Base-by-base conservation (phyloP, 2,329 filamentous ascomycete species). In the Colletotrichum siamense region DNA sequence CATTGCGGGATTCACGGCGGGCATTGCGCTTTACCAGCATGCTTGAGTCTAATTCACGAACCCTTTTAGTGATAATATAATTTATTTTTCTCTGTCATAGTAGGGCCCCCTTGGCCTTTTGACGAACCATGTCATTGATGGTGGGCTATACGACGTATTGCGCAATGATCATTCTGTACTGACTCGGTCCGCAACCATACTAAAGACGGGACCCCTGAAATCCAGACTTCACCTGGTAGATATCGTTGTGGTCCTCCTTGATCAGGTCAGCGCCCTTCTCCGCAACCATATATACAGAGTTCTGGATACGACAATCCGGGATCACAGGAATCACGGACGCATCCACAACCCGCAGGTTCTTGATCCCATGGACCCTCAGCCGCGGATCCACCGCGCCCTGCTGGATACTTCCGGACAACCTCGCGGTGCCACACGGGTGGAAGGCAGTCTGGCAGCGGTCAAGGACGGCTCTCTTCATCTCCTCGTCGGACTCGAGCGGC, bases 1-100 rank as follows among this genome's bases (percentile, higher is more conserved):
- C 24, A 80, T 82, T 74, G 86, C 86, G 30, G 82, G 82, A 5
- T 88, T 84, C 71, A 82, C 85, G 28, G 82, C 82, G 36, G 85
- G 83, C 26, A 81, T 87, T 66, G 84, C 81, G 10, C 79, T 86
- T 55, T 86, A 79, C 16, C 77, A 74, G 39, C 75, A 80, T 24
- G 77, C 79, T 32, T 72, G 22, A 39, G n/a, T 15, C 15, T 61
- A 30, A 18, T 16, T 28, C 12, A 22, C n/a, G 16, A 26, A 8
- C 4, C 34, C 18, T 39, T n/a, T 76, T 44, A 34, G 57, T 34
- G 24, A 18, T 34, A 34, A 34, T 61, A 61, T 34, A 22, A 61
- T 74, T 61, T 8, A 24, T 32, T 24, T 15, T 26, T 28, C 22
- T 52, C 7, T 63, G 36, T 28, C 18, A 28, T 73, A 69, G 30